Percentiles rank a stretch among this genome's conserved stretches.
Evolutionary conservation across 257 asterid genomes (phyloP).

Genomic region (Handroanthus guayacan): DNA sequence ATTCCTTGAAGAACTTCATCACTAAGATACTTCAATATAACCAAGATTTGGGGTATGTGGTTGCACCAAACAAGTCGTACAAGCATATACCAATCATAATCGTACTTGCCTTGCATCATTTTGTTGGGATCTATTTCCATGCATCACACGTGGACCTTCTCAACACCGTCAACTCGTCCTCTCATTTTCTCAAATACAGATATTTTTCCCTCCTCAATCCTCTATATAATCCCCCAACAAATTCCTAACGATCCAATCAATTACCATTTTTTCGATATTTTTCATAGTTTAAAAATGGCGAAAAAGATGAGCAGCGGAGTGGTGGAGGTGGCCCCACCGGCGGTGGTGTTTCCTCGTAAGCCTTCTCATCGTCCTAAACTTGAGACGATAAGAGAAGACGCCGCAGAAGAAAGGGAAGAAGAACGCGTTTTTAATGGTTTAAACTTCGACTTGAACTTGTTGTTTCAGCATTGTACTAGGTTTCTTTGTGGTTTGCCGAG

Average conservation of each 20-base stretch:
- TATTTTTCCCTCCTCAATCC: not conserved
- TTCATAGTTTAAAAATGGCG: not conserved
- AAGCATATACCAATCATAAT: not conserved
- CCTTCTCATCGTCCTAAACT: conserved; percentile 49
- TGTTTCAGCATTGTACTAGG: not conserved
- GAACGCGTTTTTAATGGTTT: conserved; percentile 4
- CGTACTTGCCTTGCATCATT: not conserved
- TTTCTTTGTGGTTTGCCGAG: conserved; percentile 11
- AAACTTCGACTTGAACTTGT: conserved; percentile 10
- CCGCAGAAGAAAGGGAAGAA: conserved; percentile 35
- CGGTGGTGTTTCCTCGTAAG: conserved; percentile 37
- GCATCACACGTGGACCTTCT: conserved; percentile 19
- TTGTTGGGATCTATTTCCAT: not conserved
- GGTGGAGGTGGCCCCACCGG: conserved; percentile 49
- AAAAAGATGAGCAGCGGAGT: conserved; percentile 12
- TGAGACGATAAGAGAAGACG: conserved; percentile 56
- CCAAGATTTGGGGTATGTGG: not conserved
- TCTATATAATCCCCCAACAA: not conserved
- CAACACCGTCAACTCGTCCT: not conserved
- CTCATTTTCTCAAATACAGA: not conserved
- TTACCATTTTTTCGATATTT: no score
- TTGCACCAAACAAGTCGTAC: not conserved
- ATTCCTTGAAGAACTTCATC: no score
- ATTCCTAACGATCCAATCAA: not conserved
- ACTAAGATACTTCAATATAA: not conserved